Base-by-base conservation (phyloP, 1,284 basidiomycete genomes). In the Pyrrhoderma lamaoense region DNA sequence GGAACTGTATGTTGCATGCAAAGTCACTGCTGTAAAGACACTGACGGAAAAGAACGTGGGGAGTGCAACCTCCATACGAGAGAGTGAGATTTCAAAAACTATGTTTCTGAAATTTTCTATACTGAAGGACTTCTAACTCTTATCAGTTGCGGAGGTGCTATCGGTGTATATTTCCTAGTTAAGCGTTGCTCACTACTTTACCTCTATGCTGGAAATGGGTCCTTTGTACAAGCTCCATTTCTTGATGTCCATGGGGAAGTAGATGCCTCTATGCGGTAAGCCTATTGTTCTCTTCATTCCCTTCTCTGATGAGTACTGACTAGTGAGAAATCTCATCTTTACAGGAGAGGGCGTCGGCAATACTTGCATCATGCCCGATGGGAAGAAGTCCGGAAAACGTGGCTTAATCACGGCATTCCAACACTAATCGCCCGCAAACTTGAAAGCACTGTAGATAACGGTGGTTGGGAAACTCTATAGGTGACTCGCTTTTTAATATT, bases 41-140 rank as follows among this genome's bases (percentile, higher is more conserved):
- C 70, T 21, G 85, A 91, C 43, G 72, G 71, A 39, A 70, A 77
- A 49, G 67, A 80, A 53, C 67, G 89, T 72, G 70, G 82, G 34
- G 96, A 99, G 65, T 98, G 95, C 67, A 99, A 98, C 66, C 81
- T 90, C 72, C 96, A 99, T 66, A 89, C 87, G 58, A 77, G 92
- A 75, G 86, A 90, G 89, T 96, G 65, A 67, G 92, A 82, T 37
- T 40, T 14, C 38, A 8, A 18, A 8, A 16, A 5, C 7, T 16
- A 5, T 40, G n/a, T 38, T 18, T 42, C 8, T 40, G 7, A 16
- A 37, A 37, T 37, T 37, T 11, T 37, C 35, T 9, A 11, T 37
- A 11, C 9, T 37, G 35, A 37, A 18, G 14, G 14, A 18, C 5
- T 37, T 27, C 31, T 49, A 35, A 54, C 8, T 39, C 9, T 45